Evolutionary conservation across 1,139 yeast species (phyloP).

Genomic region (Suhomyces kunorum): DNA sequence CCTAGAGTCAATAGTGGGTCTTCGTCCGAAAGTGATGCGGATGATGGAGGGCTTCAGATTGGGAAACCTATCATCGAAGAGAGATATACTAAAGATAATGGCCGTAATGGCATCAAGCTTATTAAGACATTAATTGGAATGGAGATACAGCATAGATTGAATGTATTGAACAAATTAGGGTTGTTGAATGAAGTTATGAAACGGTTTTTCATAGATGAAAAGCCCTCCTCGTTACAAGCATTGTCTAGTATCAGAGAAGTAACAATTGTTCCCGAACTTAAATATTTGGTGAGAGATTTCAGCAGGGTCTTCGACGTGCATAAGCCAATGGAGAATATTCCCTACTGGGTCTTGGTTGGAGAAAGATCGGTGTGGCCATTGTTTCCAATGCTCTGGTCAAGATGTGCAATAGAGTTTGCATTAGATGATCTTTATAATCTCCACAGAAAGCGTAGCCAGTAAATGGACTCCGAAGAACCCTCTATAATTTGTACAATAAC

Average conservation of each 20-base stretch:
- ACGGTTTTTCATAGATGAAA: constrained; percentile 83
- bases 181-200: constrained; percentile 69
- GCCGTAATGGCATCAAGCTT: constrained; percentile 36
- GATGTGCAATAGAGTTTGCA: constrained; percentile 89
- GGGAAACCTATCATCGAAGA: constrained; percentile 18
- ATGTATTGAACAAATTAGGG: constrained; percentile 77
- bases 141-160: constrained; percentile 83
- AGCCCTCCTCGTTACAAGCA: constrained; percentile 65
- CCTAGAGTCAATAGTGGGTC: not conserved
- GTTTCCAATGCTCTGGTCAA: constrained; percentile 78
- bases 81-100: constrained; percentile 31
- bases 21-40: not conserved
- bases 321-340: constrained; percentile 66
- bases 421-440: constrained; percentile 71
- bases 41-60: constrained; percentile 4
- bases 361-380: constrained; percentile 95
- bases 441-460: constrained; percentile 37
- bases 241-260: constrained; percentile 64
- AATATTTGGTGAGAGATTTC: constrained; percentile 66
- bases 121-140: constrained; percentile 42
- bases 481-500: no score
- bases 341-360: constrained; percentile 89
- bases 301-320: constrained; percentile 77
- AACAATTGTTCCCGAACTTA: constrained; percentile 85
- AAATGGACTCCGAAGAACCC: no score